These are phyloP conservation scores for Funneliformis mosseae DNA, from an alignment of 192 early-diverging fungal genomes.

Conservation along the genomic window DNA sequence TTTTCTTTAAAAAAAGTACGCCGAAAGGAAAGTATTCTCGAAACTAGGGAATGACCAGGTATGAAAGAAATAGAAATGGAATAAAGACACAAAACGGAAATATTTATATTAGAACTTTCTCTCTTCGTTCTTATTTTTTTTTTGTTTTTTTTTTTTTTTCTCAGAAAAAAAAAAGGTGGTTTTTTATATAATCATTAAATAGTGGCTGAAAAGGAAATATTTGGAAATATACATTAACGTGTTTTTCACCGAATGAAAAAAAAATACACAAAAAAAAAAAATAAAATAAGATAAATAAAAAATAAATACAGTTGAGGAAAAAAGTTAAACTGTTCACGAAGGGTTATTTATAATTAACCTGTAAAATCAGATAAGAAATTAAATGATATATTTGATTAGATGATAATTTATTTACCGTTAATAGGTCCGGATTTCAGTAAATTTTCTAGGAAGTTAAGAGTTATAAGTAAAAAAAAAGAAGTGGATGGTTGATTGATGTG, in stretches of 20 bases:
- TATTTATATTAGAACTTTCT: not conserved
- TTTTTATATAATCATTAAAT: not conserved
- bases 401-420: not conserved
- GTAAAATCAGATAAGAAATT: not conserved
- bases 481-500: too few relatives aligned
- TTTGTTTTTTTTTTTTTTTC: not conserved
- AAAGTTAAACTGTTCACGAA: not conserved
- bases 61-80: not conserved
- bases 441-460: not conserved
- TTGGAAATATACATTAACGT: constrained; percentile 8
- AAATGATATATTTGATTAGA: not conserved
- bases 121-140: not conserved
- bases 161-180: not conserved
- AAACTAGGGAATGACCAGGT: not conserved
- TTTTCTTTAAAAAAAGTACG: not conserved
- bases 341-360: not conserved
- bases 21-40: not conserved
- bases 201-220: not conserved
- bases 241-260: not conserved
- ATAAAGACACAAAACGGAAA: not conserved
- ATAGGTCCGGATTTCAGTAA: not conserved
- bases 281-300: too few relatives aligned
- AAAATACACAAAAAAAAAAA: not conserved
- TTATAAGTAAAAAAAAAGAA: not conserved
- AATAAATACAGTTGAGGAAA: too few relatives aligned